phyloP scores from a whole-genome alignment of 163 green algal species.

The Volvox carteri region DNA sequence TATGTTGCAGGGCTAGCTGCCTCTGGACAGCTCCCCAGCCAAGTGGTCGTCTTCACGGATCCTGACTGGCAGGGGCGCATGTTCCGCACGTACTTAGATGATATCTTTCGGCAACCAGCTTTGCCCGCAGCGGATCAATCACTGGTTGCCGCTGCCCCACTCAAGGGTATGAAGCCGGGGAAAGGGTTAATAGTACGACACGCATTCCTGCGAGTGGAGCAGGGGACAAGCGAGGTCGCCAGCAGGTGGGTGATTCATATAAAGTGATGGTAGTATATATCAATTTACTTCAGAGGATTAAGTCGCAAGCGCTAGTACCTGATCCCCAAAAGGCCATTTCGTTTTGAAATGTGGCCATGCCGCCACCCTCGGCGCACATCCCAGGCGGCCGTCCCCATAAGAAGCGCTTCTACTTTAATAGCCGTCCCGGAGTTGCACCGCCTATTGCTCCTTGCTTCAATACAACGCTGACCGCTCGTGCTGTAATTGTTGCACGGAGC shows the following conservation, averaged over 20 bases:
- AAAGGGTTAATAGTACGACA: conserved; percentile 56
- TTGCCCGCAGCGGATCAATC: neutral
- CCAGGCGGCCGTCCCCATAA: too few species aligned
- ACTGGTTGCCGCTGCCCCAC: neutral
- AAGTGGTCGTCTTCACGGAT: conserved; percentile 67
- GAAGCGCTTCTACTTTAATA: too few species aligned
- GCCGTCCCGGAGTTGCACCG: too few species aligned
- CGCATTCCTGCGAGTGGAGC: conserved; percentile 64
- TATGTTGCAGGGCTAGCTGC: conserved; percentile 32
- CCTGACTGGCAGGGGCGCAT: conserved; percentile 68
- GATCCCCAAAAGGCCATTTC: too few species aligned
- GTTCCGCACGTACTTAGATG: conserved; percentile 60
- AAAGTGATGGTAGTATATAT: too few species aligned
- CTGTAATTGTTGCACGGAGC: too few species aligned
- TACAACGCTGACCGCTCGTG: too few species aligned
- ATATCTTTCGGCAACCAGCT: neutral
- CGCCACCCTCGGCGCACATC: too few species aligned
- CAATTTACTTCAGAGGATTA: too few species aligned
- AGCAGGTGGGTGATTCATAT: conserved; percentile 27
- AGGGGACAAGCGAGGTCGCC: conserved; percentile 15
- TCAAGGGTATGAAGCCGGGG: neutral
- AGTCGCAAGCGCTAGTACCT: too few species aligned
- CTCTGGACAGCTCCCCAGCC: neutral
- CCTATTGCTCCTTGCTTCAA: too few species aligned
- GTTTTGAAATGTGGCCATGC: too few species aligned